These are phyloP conservation scores for thale cress (Arabidopsis thaliana) DNA, from an alignment of 345 rosid species.

Conservation along the genomic window DNA sequence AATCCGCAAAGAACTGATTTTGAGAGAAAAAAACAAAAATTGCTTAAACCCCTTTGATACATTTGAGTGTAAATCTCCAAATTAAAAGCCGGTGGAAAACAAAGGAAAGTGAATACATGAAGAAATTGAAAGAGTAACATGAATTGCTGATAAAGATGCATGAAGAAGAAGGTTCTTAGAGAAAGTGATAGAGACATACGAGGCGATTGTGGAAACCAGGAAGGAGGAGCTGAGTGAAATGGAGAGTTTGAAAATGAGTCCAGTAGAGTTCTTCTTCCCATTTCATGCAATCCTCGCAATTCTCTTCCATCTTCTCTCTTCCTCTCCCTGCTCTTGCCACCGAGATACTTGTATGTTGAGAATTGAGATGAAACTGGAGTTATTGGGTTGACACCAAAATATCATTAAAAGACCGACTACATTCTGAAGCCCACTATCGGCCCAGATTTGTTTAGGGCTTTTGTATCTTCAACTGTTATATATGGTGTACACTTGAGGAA, in stretches of 20 bases:
- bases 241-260: slow-evolving; percentile 65
- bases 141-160: background rate
- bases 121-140: background rate
- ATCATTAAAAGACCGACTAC: background rate
- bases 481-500: no score
- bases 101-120: slow-evolving; percentile 15
- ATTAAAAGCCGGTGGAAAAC: background rate
- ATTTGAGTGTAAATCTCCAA: background rate
- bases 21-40: slow-evolving; percentile 5
- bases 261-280: slow-evolving; percentile 81
- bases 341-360: background rate
- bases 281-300: slow-evolving; percentile 55
- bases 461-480: no score
- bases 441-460: no score
- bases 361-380: background rate
- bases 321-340: background rate
- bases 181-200: slow-evolving; percentile 45
- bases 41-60: background rate
- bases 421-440: background rate
- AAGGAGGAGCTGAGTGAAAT: slow-evolving; percentile 64
- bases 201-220: slow-evolving; percentile 60
- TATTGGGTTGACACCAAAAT: no score
- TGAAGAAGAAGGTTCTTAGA: background rate
- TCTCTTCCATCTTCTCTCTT: slow-evolving; percentile 51
- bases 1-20: background rate